phyloP scores from a whole-genome alignment of 768 basidiomycete species.

The Collybia sp. region DNA sequence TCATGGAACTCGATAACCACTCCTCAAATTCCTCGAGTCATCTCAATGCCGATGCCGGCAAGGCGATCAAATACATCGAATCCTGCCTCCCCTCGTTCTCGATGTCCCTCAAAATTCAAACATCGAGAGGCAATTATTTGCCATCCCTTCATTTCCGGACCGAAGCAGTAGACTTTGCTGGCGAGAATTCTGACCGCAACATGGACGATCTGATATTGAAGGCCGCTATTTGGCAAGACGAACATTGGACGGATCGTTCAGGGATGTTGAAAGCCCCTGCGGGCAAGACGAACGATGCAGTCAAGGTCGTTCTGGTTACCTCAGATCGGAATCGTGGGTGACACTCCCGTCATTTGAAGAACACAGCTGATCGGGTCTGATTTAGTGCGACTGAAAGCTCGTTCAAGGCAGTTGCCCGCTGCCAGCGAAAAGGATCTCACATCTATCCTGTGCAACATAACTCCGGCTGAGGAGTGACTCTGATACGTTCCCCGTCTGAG shows the following conservation, averaged over 20 bases:
- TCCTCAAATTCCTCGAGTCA: slow-evolving; percentile 48
- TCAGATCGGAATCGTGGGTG: slow-evolving; percentile 87
- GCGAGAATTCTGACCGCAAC: slow-evolving; percentile 50
- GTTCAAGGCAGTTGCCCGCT: slow-evolving; percentile 79
- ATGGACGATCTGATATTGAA: slow-evolving; percentile 97
- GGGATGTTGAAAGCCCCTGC: slow-evolving; percentile 50
- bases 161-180: slow-evolving; percentile 75
- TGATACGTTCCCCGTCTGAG: too few relatives aligned
- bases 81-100: slow-evolving; percentile 71
- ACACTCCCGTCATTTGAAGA: slow-evolving; percentile 1
- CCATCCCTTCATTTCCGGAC: slow-evolving; percentile 75
- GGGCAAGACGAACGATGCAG: slow-evolving; percentile 34
- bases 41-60: slow-evolving; percentile 71
- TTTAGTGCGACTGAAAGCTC: slow-evolving; percentile 85
- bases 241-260: slow-evolving; percentile 88
- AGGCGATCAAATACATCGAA: slow-evolving; percentile 73
- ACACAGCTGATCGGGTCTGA: slow-evolving; percentile 9
- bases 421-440: slow-evolving; percentile 86
- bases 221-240: slow-evolving; percentile 89
- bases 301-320: slow-evolving; percentile 86
- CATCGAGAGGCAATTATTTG: slow-evolving; percentile 92
- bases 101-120: slow-evolving; percentile 87
- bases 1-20: slow-evolving; percentile 97
- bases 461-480: too few relatives aligned
- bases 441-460: slow-evolving; percentile 38